These are phyloP conservation scores for Colletotrichum filicis DNA, from an alignment of 2,329 filamentous ascomycete genomes.

Conservation along the genomic window DNA sequence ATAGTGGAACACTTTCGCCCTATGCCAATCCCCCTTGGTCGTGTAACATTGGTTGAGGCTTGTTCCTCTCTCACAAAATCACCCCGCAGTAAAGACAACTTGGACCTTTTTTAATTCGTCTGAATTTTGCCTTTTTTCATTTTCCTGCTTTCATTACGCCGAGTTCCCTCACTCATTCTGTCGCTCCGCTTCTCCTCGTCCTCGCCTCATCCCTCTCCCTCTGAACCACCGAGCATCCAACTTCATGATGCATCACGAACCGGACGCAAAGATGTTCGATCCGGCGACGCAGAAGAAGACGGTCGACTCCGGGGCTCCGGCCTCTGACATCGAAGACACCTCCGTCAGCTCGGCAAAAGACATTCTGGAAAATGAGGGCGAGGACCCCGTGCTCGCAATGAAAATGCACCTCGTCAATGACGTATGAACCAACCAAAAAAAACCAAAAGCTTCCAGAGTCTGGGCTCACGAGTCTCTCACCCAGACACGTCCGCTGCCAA, in stretches of 20 bases:
- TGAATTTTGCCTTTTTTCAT: neutral
- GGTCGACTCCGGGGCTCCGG: conserved; percentile 11
- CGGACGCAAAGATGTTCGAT: conserved; percentile 7
- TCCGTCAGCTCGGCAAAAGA: conserved; percentile 50
- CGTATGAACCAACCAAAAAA: conserved; percentile 49
- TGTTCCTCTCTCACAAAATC: neutral
- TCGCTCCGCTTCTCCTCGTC: neutral
- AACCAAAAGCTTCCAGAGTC: neutral
- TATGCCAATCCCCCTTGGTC: neutral
- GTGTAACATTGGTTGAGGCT: neutral
- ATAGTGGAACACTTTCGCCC: neutral
- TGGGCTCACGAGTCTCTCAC: neutral
- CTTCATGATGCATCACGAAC: neutral
- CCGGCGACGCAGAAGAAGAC: conserved; percentile 15
- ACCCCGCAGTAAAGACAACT: neutral
- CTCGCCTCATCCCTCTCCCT: neutral
- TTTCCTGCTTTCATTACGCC: neutral
- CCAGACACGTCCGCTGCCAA: neutral
- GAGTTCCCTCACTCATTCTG: neutral
- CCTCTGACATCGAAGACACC: conserved; percentile 2
- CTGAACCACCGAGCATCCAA: neutral
- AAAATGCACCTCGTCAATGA: conserved; percentile 79
- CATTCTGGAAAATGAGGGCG: conserved; percentile 65
- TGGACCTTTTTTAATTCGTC: conserved; percentile 7
- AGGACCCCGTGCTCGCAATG: conserved; percentile 70